Conservation (phyloP, 495 filamentous ascomycete genomes). For the Neurospora sp. region DNA sequence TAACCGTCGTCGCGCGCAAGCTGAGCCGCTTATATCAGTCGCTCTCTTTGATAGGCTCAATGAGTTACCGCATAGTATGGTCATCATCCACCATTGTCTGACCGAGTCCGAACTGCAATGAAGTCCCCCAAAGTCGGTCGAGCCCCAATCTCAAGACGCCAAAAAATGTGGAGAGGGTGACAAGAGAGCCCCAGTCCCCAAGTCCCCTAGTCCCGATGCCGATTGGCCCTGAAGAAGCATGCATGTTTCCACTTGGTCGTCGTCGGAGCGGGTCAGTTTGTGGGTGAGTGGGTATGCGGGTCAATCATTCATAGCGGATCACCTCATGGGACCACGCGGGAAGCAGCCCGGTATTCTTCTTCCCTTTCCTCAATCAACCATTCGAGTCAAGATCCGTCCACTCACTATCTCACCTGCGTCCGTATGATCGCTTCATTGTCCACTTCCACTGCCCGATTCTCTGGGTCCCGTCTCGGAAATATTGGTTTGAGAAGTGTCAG, state of each 20-base stretch:
- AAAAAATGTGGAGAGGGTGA: background rate
- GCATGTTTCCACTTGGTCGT: background rate
- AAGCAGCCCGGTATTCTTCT: background rate
- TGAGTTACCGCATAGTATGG: background rate
- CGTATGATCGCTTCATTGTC: background rate
- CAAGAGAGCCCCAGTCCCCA: background rate
- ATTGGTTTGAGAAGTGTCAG: too few species aligned
- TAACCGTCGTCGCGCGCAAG: background rate
- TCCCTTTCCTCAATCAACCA: background rate
- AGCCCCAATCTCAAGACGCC: background rate
- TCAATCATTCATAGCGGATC: background rate
- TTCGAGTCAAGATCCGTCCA: background rate
- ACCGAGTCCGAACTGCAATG: background rate
- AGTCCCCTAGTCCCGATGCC: background rate
- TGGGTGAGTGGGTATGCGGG: background rate
- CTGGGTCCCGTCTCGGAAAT: too few species aligned
- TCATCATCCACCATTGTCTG: background rate
- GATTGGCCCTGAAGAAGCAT: background rate
- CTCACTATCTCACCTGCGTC: background rate
- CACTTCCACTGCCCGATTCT: background rate
- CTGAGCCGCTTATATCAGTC: background rate
- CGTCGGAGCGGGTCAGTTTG: background rate
- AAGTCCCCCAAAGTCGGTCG: background rate
- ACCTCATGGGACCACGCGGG: background rate
- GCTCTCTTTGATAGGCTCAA: background rate